phyloP scores from a whole-genome alignment of 345 rosid species.

The Murraya paniculata region DNA sequence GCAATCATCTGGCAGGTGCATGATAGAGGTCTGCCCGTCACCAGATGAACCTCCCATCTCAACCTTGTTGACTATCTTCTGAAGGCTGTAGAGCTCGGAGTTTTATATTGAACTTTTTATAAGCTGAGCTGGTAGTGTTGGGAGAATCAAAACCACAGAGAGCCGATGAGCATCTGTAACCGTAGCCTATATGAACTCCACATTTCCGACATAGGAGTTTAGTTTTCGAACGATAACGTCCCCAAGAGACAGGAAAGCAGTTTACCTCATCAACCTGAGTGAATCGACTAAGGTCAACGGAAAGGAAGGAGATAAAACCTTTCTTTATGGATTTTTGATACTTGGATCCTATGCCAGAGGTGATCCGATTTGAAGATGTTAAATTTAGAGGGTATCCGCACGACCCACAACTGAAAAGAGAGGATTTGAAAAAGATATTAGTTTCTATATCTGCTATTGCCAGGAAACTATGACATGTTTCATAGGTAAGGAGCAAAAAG shows the following conservation, averaged over 20 bases:
- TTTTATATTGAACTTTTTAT: conserved; percentile 50
- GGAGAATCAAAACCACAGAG: conserved; percentile 57
- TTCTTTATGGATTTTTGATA: conserved; percentile 43
- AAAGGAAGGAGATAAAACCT: conserved; percentile 41
- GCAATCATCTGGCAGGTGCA: conserved; percentile 72
- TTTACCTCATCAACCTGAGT: conserved; percentile 60
- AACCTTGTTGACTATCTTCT: conserved; percentile 35
- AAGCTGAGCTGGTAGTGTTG: conserved; percentile 33
- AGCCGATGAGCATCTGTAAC: conserved; percentile 47
- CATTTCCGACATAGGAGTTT: conserved; percentile 68
- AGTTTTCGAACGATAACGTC: conserved; percentile 40
- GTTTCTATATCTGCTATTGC: not conserved
- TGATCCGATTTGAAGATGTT: conserved; percentile 42
- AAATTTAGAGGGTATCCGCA: conserved; percentile 65
- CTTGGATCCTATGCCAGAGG: conserved; percentile 40
- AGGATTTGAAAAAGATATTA: conserved; percentile 11
- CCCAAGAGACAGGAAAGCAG: conserved; percentile 49
- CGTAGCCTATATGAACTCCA: conserved; percentile 62
- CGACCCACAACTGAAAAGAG: conserved; percentile 51
- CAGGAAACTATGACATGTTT: not conserved
- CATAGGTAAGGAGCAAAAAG: not conserved
- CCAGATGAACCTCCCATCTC: conserved; percentile 41
- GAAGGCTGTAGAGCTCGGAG: conserved; percentile 53
- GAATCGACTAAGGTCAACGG: conserved; percentile 61
- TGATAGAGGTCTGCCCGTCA: conserved; percentile 37